Evolutionary conservation across 108 stramenopile genomes (phyloP), one percentile per base, ranked within the genome.

Genomic region (Skeletonema grethae): DNA sequence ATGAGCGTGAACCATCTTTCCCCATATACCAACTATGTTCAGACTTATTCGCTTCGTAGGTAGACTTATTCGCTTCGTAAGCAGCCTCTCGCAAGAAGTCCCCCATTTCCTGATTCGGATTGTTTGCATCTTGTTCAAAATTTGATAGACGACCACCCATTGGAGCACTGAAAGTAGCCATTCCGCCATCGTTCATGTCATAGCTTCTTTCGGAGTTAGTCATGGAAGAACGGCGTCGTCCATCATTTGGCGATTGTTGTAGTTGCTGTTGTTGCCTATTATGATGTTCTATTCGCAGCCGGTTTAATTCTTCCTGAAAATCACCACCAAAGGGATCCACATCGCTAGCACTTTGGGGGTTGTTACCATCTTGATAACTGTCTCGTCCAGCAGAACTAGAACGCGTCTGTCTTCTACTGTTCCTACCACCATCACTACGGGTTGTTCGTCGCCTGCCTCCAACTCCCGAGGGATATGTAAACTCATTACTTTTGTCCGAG

Each of bases 321-420:
- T 53, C 50, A 53, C 5, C 22, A 43, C 41, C 41, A n/a, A 15
- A 4, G 41, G 41, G 41, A 43, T 22, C 22, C n/a, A 20, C 18
- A 13, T 48, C 46, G 46, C 46, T 48, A 48, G 46, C 46, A 48
- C 46, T 48, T 18, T 53, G 50, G 22, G 50, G 50, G 22, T 53
- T 53, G 7, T 53, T 53, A 2, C 41, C 15, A n/a, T n/a, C n/a
- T n/a, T 7, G 0, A 53, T 53, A 24, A 22, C 50, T 53, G 22
- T n/a, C 4, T 20, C 50, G 50, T 53, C 22, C n/a, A 7, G 4
- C 22, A 53, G 50, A 53, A 53, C 50, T 53, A 53, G 50, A 9
- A 24, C 50, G 50, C 8, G 50, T 9, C 0, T 4, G 2, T 53
- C 50, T 53, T 53, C 50, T 20, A 10, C 50, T 53, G 7, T 8